phyloP scores from a whole-genome alignment of 192 early-diverging fungal species.

The Coemansia sp. region DNA sequence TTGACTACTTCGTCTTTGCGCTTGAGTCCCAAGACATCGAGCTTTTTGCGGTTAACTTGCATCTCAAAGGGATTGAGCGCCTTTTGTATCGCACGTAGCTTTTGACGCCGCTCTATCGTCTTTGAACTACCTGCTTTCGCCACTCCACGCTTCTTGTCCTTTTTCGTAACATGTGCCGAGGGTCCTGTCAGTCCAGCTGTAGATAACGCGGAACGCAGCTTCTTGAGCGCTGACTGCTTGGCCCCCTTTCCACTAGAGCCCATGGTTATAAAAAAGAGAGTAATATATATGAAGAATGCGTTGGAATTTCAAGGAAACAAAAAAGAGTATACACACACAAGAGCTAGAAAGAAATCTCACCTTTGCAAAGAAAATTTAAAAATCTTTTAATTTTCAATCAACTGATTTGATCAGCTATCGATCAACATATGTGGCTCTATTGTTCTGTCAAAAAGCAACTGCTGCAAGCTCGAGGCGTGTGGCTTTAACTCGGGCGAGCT shows the following conservation, averaged over 20 bases:
- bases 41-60: slow-evolving; percentile 78
- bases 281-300: neutral
- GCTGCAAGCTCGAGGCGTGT: too few species aligned
- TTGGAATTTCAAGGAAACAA: neutral
- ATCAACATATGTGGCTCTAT: too few species aligned
- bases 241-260: slow-evolving; percentile 8
- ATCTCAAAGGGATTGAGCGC: slow-evolving; percentile 90
- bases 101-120: slow-evolving; percentile 35
- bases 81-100: slow-evolving; percentile 46
- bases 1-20: slow-evolving; percentile 82
- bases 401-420: slow-evolving; percentile 7
- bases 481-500: too few species aligned
- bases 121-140: slow-evolving; percentile 49
- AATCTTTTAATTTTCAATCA: neutral
- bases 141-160: slow-evolving; percentile 69
- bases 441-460: too few species aligned
- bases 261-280: neutral
- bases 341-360: neutral
- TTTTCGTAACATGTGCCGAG: slow-evolving; percentile 61
- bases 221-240: slow-evolving; percentile 77
- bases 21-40: slow-evolving; percentile 82
- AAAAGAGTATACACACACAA: too few species aligned
- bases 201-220: slow-evolving; percentile 78
- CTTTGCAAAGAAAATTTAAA: neutral
- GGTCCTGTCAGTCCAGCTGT: slow-evolving; percentile 78